These are phyloP conservation scores for Scutellaria baicalensis DNA, from an alignment of 257 asterid genomes.

Conservation along the genomic window DNA sequence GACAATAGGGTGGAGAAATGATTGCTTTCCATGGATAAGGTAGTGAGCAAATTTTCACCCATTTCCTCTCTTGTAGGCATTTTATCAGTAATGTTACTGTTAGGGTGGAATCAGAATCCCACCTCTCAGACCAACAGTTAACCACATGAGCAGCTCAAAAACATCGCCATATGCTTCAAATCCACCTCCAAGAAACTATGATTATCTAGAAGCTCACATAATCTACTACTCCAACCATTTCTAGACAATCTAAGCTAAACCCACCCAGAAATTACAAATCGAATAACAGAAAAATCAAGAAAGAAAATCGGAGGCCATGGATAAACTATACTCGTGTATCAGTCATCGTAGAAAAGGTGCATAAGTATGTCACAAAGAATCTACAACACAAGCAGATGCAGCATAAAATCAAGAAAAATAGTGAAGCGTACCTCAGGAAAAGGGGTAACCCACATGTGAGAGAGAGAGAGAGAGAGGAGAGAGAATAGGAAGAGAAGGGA, in stretches of 20 bases:
- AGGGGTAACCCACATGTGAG: not conserved
- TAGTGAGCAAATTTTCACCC: constrained; percentile 19
- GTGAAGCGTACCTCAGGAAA: not conserved
- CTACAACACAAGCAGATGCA: not conserved
- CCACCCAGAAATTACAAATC: not conserved
- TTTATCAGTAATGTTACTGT: not conserved
- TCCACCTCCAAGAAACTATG: not conserved
- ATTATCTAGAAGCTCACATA: not conserved
- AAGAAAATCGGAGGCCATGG: not conserved
- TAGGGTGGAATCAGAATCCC: constrained; percentile 3
- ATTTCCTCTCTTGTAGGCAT: constrained; percentile 23
- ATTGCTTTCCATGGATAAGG: constrained; percentile 24
- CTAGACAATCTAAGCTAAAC: not conserved
- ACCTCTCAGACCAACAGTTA: constrained; percentile 5
- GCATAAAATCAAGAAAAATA: constrained; percentile 3
- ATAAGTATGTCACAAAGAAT: not conserved
- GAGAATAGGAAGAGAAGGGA: not conserved
- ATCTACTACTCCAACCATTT: not conserved
- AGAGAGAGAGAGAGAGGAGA: not conserved
- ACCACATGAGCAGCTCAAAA: constrained; percentile 7
- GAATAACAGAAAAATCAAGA: not conserved
- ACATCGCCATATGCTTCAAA: not conserved
- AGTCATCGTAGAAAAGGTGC: not conserved
- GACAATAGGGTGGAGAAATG: constrained; percentile 19
- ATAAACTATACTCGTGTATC: not conserved